phyloP scores from a whole-genome alignment of 768 basidiomycete species.

The Hemileccinum rubropunctum region DNA sequence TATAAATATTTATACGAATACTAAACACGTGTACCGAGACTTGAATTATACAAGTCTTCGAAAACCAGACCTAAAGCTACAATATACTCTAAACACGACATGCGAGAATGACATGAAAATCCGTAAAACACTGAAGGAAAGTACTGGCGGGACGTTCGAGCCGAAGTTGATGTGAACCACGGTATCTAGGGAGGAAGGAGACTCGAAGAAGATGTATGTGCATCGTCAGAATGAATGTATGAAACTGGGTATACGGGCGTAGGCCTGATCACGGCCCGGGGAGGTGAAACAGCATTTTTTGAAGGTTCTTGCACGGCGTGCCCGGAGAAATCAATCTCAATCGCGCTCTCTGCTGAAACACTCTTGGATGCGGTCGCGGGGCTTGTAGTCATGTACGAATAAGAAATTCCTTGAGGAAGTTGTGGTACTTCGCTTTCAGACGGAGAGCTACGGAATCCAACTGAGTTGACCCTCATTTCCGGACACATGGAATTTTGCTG shows the following conservation, averaged over 20 bases:
- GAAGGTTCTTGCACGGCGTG: conserved; percentile 5
- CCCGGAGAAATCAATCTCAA: background rate
- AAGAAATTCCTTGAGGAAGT: conserved; percentile 9
- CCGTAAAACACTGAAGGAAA: conserved; percentile 7
- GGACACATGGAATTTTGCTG: conserved; percentile 8
- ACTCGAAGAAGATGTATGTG: background rate
- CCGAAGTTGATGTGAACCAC: background rate
- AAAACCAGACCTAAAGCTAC: conserved; percentile 7
- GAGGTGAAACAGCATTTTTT: conserved; percentile 14
- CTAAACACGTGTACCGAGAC: background rate
- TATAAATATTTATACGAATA: conserved; percentile 1
- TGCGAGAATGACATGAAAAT: conserved; percentile 4
- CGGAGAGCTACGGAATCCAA: conserved; percentile 3
- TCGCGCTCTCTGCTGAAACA: conserved; percentile 1
- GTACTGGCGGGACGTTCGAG: background rate
- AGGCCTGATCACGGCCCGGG: conserved; percentile 28
- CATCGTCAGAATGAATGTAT: conserved; percentile 19
- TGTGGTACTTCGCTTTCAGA: conserved; percentile 10
- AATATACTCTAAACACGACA: conserved; percentile 12
- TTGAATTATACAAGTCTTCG: conserved; percentile 3
- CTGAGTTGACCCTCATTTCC: conserved; percentile 3
- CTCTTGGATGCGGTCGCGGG: conserved; percentile 2
- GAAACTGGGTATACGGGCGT: conserved; percentile 28
- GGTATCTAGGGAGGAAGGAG: conserved; percentile 3
- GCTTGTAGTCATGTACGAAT: conserved; percentile 5